A percentile compares a stretch with the other conserved stretches of the same genome.
Evolutionary conservation across 2,329 filamentous ascomycete genomes (phyloP).

Genomic region (Phoma sp.): DNA sequence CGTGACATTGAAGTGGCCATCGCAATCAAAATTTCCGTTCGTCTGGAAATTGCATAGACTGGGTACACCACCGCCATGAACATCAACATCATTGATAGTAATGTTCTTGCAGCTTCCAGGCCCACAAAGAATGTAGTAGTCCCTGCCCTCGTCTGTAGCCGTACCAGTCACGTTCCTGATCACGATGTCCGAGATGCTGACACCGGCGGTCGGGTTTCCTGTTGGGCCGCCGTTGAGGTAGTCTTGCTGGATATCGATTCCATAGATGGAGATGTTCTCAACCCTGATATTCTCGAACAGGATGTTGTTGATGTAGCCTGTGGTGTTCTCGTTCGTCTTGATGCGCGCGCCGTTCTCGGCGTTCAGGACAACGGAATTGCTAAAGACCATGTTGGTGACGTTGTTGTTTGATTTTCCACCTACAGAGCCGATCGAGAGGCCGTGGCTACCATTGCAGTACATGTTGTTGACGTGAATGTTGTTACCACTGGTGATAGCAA

Average conservation of each 20-base stretch:
- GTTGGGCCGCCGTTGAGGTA: constrained; percentile 56
- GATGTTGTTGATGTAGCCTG: constrained; percentile 57
- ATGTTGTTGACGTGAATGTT: constrained; percentile 47
- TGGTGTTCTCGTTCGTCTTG: constrained; percentile 61
- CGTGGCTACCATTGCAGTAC: constrained; percentile 60
- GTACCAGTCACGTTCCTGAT: constrained; percentile 52
- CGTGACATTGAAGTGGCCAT: constrained; percentile 22
- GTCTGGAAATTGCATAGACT: constrained; percentile 38
- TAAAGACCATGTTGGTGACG: constrained; percentile 60
- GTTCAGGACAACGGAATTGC: constrained; percentile 55
- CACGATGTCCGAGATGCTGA: constrained; percentile 54
- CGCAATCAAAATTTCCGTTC: constrained; percentile 35
- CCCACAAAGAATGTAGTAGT: constrained; percentile 63
- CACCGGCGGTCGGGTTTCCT: constrained; percentile 54
- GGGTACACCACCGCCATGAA: constrained; percentile 47
- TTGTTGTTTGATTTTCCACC: constrained; percentile 62
- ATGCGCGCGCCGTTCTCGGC: constrained; percentile 64
- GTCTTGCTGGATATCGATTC: constrained; percentile 60
- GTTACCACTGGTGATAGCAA: constrained; percentile 62
- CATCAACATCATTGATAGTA: constrained; percentile 57
- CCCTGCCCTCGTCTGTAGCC: constrained; percentile 38
- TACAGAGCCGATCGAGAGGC: constrained; percentile 65
- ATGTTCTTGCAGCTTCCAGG: constrained; percentile 59
- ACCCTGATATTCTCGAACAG: constrained; percentile 56
- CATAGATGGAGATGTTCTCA: constrained; percentile 54